These are phyloP conservation scores for Diphasiastrum complanatum DNA, from an alignment of 83 land plant species.

Conservation along the genomic window DNA sequence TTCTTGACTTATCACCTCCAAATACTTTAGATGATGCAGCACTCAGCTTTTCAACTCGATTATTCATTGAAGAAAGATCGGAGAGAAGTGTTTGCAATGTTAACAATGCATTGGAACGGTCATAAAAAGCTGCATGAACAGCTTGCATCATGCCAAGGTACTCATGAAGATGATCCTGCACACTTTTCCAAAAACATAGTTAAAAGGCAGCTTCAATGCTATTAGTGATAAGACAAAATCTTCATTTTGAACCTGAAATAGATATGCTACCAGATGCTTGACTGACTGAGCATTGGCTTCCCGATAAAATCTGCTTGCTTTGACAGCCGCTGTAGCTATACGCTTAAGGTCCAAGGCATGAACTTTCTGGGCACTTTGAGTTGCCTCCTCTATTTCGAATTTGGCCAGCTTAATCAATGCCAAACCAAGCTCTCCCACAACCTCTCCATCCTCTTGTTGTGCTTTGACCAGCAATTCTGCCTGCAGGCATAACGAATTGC, in stretches of 20 bases:
- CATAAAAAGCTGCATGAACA: conserved; percentile 60
- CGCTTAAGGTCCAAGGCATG: conserved; percentile 56
- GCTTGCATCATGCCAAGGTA: conserved; percentile 80
- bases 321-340: conserved; percentile 88
- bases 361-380: conserved; percentile 50
- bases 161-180: conserved; percentile 83
- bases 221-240: background rate
- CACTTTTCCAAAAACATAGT: background rate
- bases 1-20: conserved; percentile 73
- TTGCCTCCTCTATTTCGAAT: conserved; percentile 69
- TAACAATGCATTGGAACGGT: conserved; percentile 74
- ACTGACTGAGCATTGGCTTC: conserved; percentile 79
- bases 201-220: background rate
- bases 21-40: conserved; percentile 66
- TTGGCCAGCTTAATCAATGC: conserved; percentile 79
- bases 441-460: conserved; percentile 89
- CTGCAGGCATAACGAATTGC: too few relatives aligned
- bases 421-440: conserved; percentile 88
- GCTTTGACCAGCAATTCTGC: conserved; percentile 88
- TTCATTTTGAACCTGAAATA: background rate
- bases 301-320: conserved; percentile 79
- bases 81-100: conserved; percentile 71
- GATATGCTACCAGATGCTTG: conserved; percentile 60
- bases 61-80: conserved; percentile 54
- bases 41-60: conserved; percentile 60